These are phyloP conservation scores for Tylopilus cervinicoccineus DNA, from an alignment of 768 basidiomycete genomes.

Conservation along the genomic window DNA sequence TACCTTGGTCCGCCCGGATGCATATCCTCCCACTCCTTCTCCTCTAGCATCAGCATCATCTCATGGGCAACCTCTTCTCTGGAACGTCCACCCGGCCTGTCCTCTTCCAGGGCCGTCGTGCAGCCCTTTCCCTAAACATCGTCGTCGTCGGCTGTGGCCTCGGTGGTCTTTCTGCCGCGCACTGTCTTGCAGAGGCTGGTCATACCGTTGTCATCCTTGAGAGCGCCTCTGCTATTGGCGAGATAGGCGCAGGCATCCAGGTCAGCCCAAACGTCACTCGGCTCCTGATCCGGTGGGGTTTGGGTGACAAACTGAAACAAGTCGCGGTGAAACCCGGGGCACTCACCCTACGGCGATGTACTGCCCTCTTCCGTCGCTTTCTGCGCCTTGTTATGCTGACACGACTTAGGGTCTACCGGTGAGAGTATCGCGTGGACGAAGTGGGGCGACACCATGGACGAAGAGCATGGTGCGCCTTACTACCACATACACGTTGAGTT, in stretches of 20 bases:
- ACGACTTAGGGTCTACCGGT: constrained; percentile 27
- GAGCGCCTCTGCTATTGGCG: constrained; percentile 34
- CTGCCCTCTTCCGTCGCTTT: neutral
- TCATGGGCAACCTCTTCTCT: neutral
- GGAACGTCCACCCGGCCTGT: neutral
- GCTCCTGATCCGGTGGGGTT: constrained; percentile 50
- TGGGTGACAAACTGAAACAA: constrained; percentile 37
- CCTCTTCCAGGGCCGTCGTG: constrained; percentile 24
- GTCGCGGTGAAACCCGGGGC: constrained; percentile 37
- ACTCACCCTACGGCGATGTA: constrained; percentile 42
- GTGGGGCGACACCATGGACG: constrained; percentile 33
- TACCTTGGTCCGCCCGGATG: neutral
- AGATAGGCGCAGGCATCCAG: constrained; percentile 54
- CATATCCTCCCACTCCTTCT: neutral
- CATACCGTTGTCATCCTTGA: constrained; percentile 50
- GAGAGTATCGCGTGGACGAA: constrained; percentile 35
- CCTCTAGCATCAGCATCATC: too few species aligned
- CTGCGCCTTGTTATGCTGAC: neutral
- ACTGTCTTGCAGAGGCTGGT: constrained; percentile 42
- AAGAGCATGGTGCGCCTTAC: constrained; percentile 32
- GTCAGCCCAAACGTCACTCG: constrained; percentile 39
- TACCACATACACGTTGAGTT: constrained; percentile 32
- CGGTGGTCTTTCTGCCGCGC: constrained; percentile 46
- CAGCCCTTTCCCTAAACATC: constrained; percentile 30
- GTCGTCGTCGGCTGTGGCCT: constrained; percentile 50